These are phyloP conservation scores for Plantago rigida DNA, from an alignment of 305 asterid genomes.

Conservation along the genomic window DNA sequence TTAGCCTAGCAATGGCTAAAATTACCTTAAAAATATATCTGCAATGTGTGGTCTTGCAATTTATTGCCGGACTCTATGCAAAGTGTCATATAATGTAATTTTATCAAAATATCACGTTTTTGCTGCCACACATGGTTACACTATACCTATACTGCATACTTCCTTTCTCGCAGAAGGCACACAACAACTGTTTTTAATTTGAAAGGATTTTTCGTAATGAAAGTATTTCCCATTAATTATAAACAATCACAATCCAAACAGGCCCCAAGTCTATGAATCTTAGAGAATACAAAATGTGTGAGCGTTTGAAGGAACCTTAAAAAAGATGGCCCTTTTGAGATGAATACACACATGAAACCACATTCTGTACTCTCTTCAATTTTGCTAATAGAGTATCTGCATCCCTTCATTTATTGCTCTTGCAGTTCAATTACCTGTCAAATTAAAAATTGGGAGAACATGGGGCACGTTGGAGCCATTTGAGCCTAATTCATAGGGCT, in stretches of 20 bases:
- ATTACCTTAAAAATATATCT: not conserved
- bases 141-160: too few relatives aligned
- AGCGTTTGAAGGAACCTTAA: not conserved
- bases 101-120: too few relatives aligned
- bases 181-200: too few relatives aligned
- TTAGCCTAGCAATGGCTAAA: too few relatives aligned
- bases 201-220: too few relatives aligned
- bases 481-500: conserved; percentile 35
- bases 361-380: not conserved
- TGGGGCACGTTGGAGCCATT: conserved; percentile 92
- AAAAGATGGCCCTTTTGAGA: not conserved
- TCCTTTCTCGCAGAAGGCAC: too few relatives aligned
- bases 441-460: conserved; percentile 76
- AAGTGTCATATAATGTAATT: not conserved
- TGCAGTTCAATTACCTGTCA: conserved; percentile 86
- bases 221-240: not conserved
- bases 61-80: not conserved
- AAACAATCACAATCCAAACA: not conserved
- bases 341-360: not conserved
- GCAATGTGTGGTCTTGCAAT: not conserved
- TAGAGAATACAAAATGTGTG: not conserved
- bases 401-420: conserved; percentile 21
- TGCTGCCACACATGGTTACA: too few relatives aligned
- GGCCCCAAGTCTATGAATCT: not conserved
- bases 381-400: not conserved